Percentiles rank a stretch among this genome's conserved stretches.
Evolutionary conservation across 306 rosid genomes (phyloP).

Genomic region (Fagus crenata): DNA sequence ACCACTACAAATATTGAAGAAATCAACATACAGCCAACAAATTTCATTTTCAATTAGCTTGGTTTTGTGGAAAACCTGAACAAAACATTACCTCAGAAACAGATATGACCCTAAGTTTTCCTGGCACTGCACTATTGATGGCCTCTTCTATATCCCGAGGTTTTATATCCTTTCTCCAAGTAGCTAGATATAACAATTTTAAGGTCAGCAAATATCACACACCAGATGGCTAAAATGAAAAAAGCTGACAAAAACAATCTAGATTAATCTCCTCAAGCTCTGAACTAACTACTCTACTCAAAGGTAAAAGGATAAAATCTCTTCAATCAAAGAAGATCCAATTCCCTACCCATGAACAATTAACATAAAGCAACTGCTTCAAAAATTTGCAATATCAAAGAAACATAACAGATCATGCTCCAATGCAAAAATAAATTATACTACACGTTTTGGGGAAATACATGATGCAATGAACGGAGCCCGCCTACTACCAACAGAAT

Average conservation of each 20-base stretch:
- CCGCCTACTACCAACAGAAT: too few relatives aligned
- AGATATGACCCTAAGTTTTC: slow-evolving; percentile 66
- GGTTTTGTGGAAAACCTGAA: slow-evolving; percentile 24
- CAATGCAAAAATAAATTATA: too few relatives aligned
- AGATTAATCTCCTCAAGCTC: background rate
- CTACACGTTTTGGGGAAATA: too few relatives aligned
- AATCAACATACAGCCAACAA: slow-evolving; percentile 23
- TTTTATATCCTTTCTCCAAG: slow-evolving; percentile 82
- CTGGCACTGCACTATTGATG: slow-evolving; percentile 66
- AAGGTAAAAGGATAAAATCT: too few relatives aligned
- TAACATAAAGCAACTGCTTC: too few relatives aligned
- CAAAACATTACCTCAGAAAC: slow-evolving; percentile 61
- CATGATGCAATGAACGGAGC: too few relatives aligned
- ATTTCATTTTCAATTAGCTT: slow-evolving; percentile 16
- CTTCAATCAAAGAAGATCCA: too few relatives aligned
- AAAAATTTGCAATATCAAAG: too few relatives aligned
- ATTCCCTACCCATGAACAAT: too few relatives aligned
- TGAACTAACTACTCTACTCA: too few relatives aligned
- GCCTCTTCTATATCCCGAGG: slow-evolving; percentile 70
- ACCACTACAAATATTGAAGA: slow-evolving; percentile 12
- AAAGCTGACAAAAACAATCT: background rate
- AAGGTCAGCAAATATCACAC: slow-evolving; percentile 21
- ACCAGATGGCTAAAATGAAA: background rate
- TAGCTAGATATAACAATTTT: slow-evolving; percentile 47
- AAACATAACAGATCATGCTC: too few relatives aligned